A percentile compares a stretch with the other conserved stretches of the same genome.
phyloP scores from a whole-genome alignment of 1,284 basidiomycete genomes.

The Serendipita sp. region DNA sequence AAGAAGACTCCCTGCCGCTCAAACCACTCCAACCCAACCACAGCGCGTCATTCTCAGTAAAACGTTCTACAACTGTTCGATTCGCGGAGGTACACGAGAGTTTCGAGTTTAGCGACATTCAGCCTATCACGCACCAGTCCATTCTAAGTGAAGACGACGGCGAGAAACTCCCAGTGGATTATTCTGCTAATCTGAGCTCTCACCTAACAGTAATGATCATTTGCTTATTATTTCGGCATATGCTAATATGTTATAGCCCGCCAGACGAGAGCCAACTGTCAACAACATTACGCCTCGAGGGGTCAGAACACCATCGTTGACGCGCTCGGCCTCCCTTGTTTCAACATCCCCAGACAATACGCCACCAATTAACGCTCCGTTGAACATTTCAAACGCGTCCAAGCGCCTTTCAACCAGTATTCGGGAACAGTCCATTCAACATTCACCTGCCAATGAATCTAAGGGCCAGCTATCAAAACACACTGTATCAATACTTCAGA shows the following conservation, averaged over 20 bases:
- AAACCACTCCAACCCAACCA: not conserved
- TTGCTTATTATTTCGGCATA: not conserved
- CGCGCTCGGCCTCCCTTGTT: not conserved
- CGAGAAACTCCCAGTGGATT: not conserved
- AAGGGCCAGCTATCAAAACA: not conserved
- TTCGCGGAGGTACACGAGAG: not conserved
- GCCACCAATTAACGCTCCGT: not conserved
- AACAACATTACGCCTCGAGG: slow-evolving; percentile 4
- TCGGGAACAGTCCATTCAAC: not conserved
- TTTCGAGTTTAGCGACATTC: slow-evolving; percentile 9
- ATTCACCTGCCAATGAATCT: not conserved
- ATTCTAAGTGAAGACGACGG: slow-evolving; percentile 1
- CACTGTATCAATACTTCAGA: slow-evolving; percentile 13
- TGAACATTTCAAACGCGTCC: slow-evolving; percentile 2
- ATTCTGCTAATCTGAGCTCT: not conserved
- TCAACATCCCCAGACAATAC: slow-evolving; percentile 4
- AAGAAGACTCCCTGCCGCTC: slow-evolving; percentile 12
- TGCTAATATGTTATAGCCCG: not conserved
- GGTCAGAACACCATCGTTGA: slow-evolving; percentile 3
- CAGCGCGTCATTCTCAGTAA: slow-evolving; percentile 1
- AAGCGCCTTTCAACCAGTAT: not conserved
- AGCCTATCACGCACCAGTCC: slow-evolving; percentile 4
- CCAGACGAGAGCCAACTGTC: not conserved
- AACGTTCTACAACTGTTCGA: not conserved
- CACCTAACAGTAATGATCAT: slow-evolving; percentile 1